phyloP scores from a whole-genome alignment of 768 basidiomycete species.

The Boletellus ananas region DNA sequence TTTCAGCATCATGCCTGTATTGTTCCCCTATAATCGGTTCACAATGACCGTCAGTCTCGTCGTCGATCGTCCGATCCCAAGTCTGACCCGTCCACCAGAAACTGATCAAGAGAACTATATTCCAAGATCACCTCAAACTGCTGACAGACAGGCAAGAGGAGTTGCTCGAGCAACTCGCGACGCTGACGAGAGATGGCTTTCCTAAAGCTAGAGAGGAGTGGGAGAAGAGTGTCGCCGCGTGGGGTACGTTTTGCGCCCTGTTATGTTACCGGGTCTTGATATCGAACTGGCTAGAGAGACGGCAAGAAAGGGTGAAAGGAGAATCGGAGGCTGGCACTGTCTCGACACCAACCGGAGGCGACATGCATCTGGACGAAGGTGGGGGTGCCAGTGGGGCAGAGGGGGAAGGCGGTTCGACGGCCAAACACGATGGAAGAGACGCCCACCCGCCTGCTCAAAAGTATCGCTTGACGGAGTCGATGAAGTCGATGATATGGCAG shows the following conservation, averaged over 20 bases:
- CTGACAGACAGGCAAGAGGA: conserved; percentile 66
- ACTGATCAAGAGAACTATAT: conserved; percentile 89
- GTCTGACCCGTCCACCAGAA: conserved; percentile 50
- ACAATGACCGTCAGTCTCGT: conserved; percentile 71
- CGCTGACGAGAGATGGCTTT: conserved; percentile 62
- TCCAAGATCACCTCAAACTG: conserved; percentile 63
- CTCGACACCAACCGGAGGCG: conserved; percentile 28
- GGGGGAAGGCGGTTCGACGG: conserved; percentile 16
- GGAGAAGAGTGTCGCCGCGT: conserved; percentile 63
- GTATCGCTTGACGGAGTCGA: conserved; percentile 73
- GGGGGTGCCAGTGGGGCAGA: conserved; percentile 24
- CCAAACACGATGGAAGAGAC: conserved; percentile 32
- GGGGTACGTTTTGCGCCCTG: conserved; percentile 47
- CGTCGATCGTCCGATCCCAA: not conserved
- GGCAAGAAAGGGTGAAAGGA: conserved; percentile 53
- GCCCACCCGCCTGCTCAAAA: conserved; percentile 69
- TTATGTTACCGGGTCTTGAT: not conserved
- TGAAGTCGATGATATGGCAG: conserved; percentile 80
- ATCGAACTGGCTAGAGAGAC: conserved; percentile 35
- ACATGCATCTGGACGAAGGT: conserved; percentile 32
- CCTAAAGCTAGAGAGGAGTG: conserved; percentile 71
- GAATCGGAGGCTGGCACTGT: conserved; percentile 32
- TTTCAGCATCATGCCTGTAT: conserved; percentile 79
- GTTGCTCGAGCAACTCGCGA: conserved; percentile 58
- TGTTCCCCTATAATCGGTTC: conserved; percentile 95